Percentiles rank a stretch among this genome's conserved stretches.
Conservation (phyloP, 305 asterid species). For the Vinca major region DNA sequence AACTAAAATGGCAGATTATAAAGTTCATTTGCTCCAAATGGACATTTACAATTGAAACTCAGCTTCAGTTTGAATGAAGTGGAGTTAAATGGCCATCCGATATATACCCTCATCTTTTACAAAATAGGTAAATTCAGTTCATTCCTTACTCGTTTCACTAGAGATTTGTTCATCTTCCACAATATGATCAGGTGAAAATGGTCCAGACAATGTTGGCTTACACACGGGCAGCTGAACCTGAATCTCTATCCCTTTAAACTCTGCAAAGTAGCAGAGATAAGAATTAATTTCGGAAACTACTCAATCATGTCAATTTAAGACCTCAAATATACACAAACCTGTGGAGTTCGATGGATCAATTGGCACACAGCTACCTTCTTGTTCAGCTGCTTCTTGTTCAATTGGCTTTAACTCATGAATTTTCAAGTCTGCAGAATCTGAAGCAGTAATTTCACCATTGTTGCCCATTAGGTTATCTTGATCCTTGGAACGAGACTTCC, state of each 20-base stretch:
- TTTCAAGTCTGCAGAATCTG: background rate
- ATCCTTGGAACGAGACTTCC: background rate
- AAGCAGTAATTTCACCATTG: background rate
- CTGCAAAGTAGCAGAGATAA: background rate
- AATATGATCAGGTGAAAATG: background rate
- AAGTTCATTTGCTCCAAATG: too few relatives aligned
- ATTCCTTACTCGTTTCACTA: background rate
- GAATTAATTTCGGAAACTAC: background rate
- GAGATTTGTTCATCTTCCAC: background rate
- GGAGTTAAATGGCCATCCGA: too few relatives aligned
- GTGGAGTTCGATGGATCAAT: background rate
- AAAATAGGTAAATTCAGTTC: background rate
- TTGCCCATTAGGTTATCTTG: background rate
- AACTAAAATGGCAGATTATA: too few relatives aligned
- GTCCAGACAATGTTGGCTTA: background rate
- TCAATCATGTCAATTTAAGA: background rate
- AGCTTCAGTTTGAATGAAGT: too few relatives aligned
- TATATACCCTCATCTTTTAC: background rate
- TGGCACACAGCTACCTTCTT: background rate
- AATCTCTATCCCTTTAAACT: background rate
- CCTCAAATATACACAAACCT: constrained; percentile 1
- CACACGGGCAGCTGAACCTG: background rate
- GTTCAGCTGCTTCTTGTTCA: background rate
- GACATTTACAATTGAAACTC: too few relatives aligned
- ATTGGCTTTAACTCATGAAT: background rate